These are phyloP conservation scores for Linum usitatissimum DNA, from an alignment of 345 rosid species.

Conservation along the genomic window DNA sequence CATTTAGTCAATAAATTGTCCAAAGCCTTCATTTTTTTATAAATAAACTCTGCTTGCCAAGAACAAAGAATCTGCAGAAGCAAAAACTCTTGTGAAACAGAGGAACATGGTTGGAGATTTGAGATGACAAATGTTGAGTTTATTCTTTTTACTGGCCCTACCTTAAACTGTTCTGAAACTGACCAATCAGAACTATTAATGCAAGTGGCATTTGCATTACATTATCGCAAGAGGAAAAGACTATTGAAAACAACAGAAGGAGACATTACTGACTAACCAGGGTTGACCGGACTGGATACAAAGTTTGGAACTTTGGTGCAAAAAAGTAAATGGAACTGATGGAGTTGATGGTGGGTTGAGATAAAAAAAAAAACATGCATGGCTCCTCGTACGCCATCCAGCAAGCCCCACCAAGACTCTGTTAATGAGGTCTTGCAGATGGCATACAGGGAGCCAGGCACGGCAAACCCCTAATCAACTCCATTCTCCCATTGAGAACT, in stretches of 20 bases:
- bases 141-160: neutral
- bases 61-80: neutral
- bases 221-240: neutral
- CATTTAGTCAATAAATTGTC: neutral
- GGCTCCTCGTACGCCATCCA: constrained; percentile 7
- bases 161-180: neutral
- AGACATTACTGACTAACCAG: too few relatives aligned
- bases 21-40: neutral
- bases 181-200: neutral
- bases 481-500: neutral
- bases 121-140: neutral
- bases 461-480: neutral
- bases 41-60: neutral
- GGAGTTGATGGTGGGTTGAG: neutral
- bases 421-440: neutral
- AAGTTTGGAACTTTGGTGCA: neutral
- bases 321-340: neutral
- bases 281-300: too few relatives aligned
- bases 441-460: constrained; percentile 10
- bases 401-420: neutral
- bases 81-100: neutral
- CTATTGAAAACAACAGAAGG: too few relatives aligned
- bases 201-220: neutral
- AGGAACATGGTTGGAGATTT: neutral
- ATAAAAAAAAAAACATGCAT: neutral